Base-by-base conservation (phyloP, 106 monocot species). In the Platanthera guangdongensis region DNA sequence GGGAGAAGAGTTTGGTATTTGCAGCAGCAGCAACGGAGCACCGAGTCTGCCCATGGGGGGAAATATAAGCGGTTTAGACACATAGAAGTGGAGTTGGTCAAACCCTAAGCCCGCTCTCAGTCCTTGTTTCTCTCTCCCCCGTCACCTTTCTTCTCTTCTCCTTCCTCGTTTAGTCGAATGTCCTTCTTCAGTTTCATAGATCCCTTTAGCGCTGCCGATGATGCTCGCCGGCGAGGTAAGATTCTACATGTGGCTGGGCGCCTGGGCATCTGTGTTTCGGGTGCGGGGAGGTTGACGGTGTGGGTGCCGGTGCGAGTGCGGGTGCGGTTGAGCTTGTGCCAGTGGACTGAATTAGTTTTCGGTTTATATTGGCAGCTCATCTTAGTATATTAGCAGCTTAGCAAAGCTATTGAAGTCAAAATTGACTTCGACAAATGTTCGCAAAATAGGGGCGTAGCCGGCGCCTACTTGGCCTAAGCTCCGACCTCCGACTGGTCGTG, bases 1-100 rank as follows among this genome's bases (percentile, higher is more conserved):
- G 10, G 51, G 1, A 51, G 21, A 50, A 51, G 50, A 51, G 51
- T 70, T 18, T 39, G 70, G 45, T 8, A 14, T 11, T 21, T 46
- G 12, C 51, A 51, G 51, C 49, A 5, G 12, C 60, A 25, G 72
- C 71, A 5, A 4, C 72, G 8, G 72, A 50, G 51, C 51, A 14
- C 21, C 4, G 22, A 51, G 72, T 47, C 32, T 2, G 14, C 16
- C 70, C 70, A 70, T 51, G 47, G 28, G 49, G 18, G 51, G 21
- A 22, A 72, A 72, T 46, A 72, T 72, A 51, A 50, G 72, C 72
- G 22, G 18, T 9, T 72, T 8, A 50, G 49, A 50, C 51, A 12
- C 72, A n/a, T 72, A 70, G 70, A 70, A 39, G 47, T 0, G 3
- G 70, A 70, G 47, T 48, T n/a, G 47, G 70, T 70, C 70, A 70